phyloP scores from a whole-genome alignment of 2,329 filamentous ascomycete species.

The Diaporthe humulicola region DNA sequence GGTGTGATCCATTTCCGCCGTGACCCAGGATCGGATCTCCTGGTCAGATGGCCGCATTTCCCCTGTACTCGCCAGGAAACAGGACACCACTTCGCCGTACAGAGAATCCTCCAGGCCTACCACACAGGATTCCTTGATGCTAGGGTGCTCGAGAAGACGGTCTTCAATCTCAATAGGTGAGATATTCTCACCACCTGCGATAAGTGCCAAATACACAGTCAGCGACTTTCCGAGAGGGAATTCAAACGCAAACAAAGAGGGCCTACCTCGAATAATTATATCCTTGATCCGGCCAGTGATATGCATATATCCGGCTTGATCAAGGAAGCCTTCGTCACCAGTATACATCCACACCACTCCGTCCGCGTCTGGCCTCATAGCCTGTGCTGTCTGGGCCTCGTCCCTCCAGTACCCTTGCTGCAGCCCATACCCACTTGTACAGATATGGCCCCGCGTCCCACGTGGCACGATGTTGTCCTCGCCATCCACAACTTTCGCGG shows the following conservation, averaged over 20 bases:
- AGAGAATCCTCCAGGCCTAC: conserved; percentile 3
- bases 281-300: conserved; percentile 77
- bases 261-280: conserved; percentile 8
- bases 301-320: conserved; percentile 56
- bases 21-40: neutral
- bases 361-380: conserved; percentile 49
- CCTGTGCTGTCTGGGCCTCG: conserved; percentile 46
- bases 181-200: neutral
- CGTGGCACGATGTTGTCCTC: conserved; percentile 65
- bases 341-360: conserved; percentile 66
- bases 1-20: neutral
- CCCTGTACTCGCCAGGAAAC: neutral
- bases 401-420: conserved; percentile 77
- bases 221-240: neutral
- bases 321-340: conserved; percentile 66
- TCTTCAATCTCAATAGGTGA: conserved; percentile 1
- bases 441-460: conserved; percentile 72
- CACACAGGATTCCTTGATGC: neutral
- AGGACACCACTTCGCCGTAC: conserved; percentile 7
- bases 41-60: neutral
- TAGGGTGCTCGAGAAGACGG: neutral
- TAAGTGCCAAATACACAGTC: neutral
- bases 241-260: neutral
- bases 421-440: conserved; percentile 70
- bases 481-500: neutral